Evolutionary conservation across 192 early-diverging fungal species (phyloP), one percentile per base, ranked within the genome.

Genomic region (Podila horticola): DNA sequence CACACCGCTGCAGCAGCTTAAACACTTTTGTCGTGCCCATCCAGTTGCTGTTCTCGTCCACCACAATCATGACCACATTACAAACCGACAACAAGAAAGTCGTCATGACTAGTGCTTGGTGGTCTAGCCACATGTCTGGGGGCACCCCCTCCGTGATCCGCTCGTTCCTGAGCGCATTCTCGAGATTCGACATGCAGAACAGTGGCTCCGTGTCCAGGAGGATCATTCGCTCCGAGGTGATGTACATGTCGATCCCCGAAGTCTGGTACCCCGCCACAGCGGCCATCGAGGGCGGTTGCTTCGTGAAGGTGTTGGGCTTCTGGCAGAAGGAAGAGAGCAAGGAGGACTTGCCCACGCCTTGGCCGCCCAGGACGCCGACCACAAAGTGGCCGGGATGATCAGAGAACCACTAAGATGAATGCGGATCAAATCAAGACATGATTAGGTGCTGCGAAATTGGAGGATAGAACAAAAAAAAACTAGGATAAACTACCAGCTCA

Each of bases 351-450:
- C 92, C 92, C 19, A 88, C 87, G 8, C 90, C 88, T 76, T 88
- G 89, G n/a, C 85, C 63, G 29, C 92, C 92, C 41, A 93, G 20
- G 22, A 92, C 84, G 3, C 92, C 92, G 22, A 93, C 82, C 8
- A 91, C 86, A 69, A 91, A 93, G 66, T 89, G 87, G 26, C 91
- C 92, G 30, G 92, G 88, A n/a, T 86, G 72, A 28, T 93, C 92
- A 15, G 84, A 77, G 48, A 93, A 58, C 60, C 71, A 72, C 77
- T 86, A 71, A 11, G 9, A 31, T 33, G 15, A 1, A 29, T 29
- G 3, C 45, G n/a, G 8, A 48, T 29, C 1, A 29, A 45, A 48
- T 26, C 4, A 64, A 41, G 0, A 29, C 2, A 22, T 22, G n/a
- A 38, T 36, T 55, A 58, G 30, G 9, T 11, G 9, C 22, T 63